Evolutionary conservation across 176 grass and related monocot genomes (phyloP).

Genomic region (Oryza glaberrima): DNA sequence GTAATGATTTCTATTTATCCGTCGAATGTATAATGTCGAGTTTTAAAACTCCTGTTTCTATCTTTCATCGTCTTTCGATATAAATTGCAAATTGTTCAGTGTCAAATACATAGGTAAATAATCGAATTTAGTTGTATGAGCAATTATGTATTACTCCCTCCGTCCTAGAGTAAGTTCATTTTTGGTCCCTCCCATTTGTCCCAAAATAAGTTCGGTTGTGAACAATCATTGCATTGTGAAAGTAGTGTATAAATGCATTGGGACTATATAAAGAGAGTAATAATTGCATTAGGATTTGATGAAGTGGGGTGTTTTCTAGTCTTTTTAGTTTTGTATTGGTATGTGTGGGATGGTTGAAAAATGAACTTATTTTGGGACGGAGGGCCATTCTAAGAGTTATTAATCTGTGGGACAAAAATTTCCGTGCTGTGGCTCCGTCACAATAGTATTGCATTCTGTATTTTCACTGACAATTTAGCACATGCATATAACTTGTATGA

Average conservation of each 20-base stretch:
- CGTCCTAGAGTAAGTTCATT: too few species aligned
- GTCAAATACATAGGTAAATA: not conserved
- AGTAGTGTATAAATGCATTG: too few species aligned
- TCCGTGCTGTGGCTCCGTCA: not conserved
- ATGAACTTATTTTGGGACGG: too few species aligned
- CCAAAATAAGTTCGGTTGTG: too few species aligned
- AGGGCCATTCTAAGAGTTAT: not conserved
- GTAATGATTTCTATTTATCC: slow-evolving; percentile 6
- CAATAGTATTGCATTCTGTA: not conserved
- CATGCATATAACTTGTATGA: not conserved
- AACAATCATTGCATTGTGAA: too few species aligned
- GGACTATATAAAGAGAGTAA: too few species aligned
- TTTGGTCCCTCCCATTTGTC: too few species aligned
- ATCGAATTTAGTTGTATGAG: too few species aligned
- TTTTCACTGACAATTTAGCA: not conserved
- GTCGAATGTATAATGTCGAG: not conserved
- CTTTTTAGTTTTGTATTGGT: too few species aligned
- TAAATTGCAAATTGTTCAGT: not conserved
- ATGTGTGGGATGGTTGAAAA: too few species aligned
- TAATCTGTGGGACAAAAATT: not conserved
- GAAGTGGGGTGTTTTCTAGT: too few species aligned
- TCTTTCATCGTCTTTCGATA: not conserved
- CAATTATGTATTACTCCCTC: not conserved
- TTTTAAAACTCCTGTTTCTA: not conserved
- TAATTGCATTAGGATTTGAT: too few species aligned